Evolutionary conservation across 441 rosid genomes (phyloP).

Genomic region (Raphanus hybrid): DNA sequence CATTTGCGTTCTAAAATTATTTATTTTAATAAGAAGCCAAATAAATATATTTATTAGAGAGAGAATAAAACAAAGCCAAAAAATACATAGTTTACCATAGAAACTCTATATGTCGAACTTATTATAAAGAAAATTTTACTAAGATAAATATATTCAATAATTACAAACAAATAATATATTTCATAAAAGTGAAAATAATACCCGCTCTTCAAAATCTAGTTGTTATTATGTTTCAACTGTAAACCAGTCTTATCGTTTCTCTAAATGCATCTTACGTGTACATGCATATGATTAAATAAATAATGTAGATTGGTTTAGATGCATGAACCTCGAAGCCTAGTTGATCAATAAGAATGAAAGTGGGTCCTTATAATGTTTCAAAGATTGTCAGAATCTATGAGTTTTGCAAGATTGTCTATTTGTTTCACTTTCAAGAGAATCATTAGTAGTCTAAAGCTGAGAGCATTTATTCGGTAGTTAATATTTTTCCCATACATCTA

Average conservation of each 20-base stretch:
- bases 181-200: no score
- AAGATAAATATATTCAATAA: no score
- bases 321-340: constrained; percentile 40
- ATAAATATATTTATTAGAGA: no score
- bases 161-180: no score
- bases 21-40: no score
- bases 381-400: constrained; percentile 37
- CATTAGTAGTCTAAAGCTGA: neutral
- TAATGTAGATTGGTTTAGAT: neutral
- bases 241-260: constrained; percentile 5
- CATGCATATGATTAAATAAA: neutral
- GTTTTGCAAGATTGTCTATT: constrained; percentile 23
- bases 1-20: no score
- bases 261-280: neutral
- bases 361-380: constrained; percentile 26
- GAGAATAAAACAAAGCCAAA: no score
- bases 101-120: no score
- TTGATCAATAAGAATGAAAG: constrained; percentile 24
- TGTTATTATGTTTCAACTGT: neutral
- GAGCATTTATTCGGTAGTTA: constrained; percentile 1
- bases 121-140: no score
- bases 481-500: neutral
- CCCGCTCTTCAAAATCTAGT: neutral
- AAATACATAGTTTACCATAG: no score
- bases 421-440: constrained; percentile 14